Evolutionary conservation across 73 alveolate species (phyloP).

Genomic region (Symbiodinium pilosum): DNA sequence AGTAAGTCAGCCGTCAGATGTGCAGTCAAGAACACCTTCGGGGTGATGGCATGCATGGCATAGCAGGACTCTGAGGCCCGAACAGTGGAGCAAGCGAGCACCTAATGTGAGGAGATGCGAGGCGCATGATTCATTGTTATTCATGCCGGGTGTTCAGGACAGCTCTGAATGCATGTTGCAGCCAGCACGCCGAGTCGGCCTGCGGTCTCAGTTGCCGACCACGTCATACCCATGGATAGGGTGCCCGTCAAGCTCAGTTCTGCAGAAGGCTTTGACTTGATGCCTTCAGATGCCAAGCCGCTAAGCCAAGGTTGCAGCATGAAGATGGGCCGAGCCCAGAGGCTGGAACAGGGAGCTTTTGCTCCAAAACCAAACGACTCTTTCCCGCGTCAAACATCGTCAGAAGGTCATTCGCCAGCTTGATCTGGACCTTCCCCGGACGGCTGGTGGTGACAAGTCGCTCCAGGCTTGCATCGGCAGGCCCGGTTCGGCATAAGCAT

Average conservation of each 20-base stretch:
- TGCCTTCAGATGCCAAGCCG: neutral
- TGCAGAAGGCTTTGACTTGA: neutral
- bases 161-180: slow-evolving; percentile 1
- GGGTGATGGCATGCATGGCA: neutral
- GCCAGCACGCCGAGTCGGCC: slow-evolving; percentile 14
- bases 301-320: neutral
- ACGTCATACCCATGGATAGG: neutral
- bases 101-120: neutral
- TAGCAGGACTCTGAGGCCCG: neutral
- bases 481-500: neutral
- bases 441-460: slow-evolving; percentile 64
- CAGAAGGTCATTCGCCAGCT: slow-evolving; percentile 48
- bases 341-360: neutral
- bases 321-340: slow-evolving; percentile 13
- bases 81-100: neutral
- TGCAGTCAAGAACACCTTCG: no score
- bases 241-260: neutral
- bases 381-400: no score
- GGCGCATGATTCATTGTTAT: neutral
- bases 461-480: slow-evolving; percentile 84
- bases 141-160: neutral
- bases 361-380: no score
- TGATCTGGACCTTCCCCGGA: slow-evolving; percentile 64
- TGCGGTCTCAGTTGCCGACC: neutral
- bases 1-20: no score